These are phyloP conservation scores for Trichothecium roseum DNA, from an alignment of 2,329 filamentous ascomycete genomes.

Conservation along the genomic window DNA sequence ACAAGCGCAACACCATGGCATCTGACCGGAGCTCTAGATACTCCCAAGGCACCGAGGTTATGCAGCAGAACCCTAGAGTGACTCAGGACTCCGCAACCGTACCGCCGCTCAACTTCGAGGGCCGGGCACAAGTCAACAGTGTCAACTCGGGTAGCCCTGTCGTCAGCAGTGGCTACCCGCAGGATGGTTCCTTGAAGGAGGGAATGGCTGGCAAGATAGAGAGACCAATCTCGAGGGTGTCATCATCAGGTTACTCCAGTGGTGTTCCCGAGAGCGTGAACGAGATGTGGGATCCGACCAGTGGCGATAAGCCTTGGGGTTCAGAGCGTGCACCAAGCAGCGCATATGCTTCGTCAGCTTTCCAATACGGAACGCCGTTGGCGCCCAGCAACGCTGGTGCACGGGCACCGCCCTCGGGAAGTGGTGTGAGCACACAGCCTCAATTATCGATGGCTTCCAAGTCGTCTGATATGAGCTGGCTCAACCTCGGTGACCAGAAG, in stretches of 20 bases:
- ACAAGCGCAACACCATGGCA: slow-evolving; percentile 38
- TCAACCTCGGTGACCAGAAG: slow-evolving; percentile 52
- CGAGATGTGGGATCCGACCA: slow-evolving; percentile 43
- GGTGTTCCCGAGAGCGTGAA: slow-evolving; percentile 55
- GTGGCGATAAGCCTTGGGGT: slow-evolving; percentile 35
- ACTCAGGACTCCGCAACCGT: slow-evolving; percentile 61
- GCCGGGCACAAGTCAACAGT: slow-evolving; percentile 50
- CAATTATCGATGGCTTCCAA: slow-evolving; percentile 38
- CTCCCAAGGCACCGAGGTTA: slow-evolving; percentile 24
- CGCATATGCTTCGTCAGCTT: slow-evolving; percentile 32
- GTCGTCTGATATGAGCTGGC: slow-evolving; percentile 67
- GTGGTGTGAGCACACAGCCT: slow-evolving; percentile 34
- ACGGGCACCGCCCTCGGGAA: slow-evolving; percentile 15
- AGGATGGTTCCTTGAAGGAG: slow-evolving; percentile 39
- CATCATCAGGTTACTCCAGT: slow-evolving; percentile 49
- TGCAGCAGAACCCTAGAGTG: slow-evolving; percentile 26
- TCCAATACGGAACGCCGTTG: slow-evolving; percentile 30
- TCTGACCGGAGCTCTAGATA: slow-evolving; percentile 49
- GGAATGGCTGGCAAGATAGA: slow-evolving; percentile 53
- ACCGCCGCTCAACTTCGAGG: slow-evolving; percentile 57
- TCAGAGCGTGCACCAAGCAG: slow-evolving; percentile 40
- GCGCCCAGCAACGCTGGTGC: slow-evolving; percentile 21
- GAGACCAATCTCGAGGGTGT: slow-evolving; percentile 40
- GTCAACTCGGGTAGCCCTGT: slow-evolving; percentile 63
- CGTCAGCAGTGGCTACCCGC: slow-evolving; percentile 45